These are phyloP conservation scores for Chlorella vulgaris DNA, from an alignment of 139 green algal species.

Conservation along the genomic window DNA sequence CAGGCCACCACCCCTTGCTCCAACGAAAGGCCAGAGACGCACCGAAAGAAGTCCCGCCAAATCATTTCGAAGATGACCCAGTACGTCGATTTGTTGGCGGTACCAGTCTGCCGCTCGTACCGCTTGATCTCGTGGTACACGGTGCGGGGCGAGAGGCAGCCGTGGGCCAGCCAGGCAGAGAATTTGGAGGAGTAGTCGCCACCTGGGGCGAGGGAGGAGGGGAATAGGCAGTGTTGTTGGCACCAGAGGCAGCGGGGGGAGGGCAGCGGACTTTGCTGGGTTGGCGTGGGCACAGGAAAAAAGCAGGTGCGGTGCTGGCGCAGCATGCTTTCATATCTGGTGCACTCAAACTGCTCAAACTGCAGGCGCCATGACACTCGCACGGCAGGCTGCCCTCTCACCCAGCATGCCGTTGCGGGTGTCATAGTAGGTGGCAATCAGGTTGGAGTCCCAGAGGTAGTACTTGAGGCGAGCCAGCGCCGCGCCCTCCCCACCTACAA, in stretches of 20 bases:
- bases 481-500: conserved; percentile 89
- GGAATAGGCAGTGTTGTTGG: too few species aligned
- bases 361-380: not conserved
- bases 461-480: conserved; percentile 90
- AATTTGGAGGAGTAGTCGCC: conserved; percentile 96
- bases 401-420: conserved; percentile 94
- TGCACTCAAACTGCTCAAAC: not conserved
- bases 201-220: too few species aligned
- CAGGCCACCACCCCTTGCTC: not conserved
- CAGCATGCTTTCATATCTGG: too few species aligned
- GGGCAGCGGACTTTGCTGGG: too few species aligned
- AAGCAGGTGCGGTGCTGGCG: too few species aligned
- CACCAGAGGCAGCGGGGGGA: too few species aligned
- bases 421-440: conserved; percentile 79
- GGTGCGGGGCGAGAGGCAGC: conserved; percentile 88
- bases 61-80: conserved; percentile 95
- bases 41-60: conserved; percentile 93
- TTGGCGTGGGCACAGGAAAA: too few species aligned
- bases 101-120: conserved; percentile 81
- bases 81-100: conserved; percentile 94
- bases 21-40: not conserved
- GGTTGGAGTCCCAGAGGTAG: conserved; percentile 92
- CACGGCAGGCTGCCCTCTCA: not conserved
- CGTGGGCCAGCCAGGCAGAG: conserved; percentile 87
- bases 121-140: conserved; percentile 77